Conservation (phyloP, 192 early-diverging fungal species). For the Gryganskiella cystojenkinii region DNA sequence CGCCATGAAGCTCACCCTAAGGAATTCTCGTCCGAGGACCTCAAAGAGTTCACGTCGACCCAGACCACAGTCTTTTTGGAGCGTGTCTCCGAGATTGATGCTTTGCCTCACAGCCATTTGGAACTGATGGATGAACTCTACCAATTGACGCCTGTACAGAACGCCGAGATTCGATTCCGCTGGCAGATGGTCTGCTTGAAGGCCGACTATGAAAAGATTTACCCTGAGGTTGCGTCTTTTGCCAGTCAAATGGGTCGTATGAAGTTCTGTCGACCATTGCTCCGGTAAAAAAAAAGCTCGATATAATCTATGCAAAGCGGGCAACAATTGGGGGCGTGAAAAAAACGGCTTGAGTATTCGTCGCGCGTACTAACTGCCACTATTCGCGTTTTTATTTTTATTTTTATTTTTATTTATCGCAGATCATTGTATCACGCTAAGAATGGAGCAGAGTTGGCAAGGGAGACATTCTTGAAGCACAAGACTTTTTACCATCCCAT, state of each 20-base stretch:
- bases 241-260: constrained; percentile 91
- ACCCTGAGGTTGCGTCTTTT: constrained; percentile 81
- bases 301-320: background rate
- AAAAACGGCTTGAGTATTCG: no score
- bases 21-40: constrained; percentile 69
- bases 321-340: no score
- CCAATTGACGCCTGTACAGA: constrained; percentile 71
- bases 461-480: constrained; percentile 80
- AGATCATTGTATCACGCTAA: constrained; percentile 73
- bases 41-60: constrained; percentile 76
- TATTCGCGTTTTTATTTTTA: background rate
- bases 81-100: constrained; percentile 69
- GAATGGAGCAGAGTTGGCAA: constrained; percentile 80
- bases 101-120: constrained; percentile 71
- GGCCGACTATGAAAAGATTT: constrained; percentile 80
- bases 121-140: constrained; percentile 79
- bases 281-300: constrained; percentile 1
- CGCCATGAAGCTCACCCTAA: constrained; percentile 57
- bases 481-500: constrained; percentile 95
- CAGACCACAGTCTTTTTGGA: constrained; percentile 87
- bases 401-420: constrained; percentile 9
- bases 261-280: constrained; percentile 69
- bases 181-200: constrained; percentile 89
- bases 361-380: no score
- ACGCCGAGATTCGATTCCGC: constrained; percentile 88